A percentile compares a stretch with the other conserved stretches of the same genome.
These are phyloP conservation scores for Stellera chamaejasme DNA, from an alignment of 345 rosid genomes.

Conservation along the genomic window DNA sequence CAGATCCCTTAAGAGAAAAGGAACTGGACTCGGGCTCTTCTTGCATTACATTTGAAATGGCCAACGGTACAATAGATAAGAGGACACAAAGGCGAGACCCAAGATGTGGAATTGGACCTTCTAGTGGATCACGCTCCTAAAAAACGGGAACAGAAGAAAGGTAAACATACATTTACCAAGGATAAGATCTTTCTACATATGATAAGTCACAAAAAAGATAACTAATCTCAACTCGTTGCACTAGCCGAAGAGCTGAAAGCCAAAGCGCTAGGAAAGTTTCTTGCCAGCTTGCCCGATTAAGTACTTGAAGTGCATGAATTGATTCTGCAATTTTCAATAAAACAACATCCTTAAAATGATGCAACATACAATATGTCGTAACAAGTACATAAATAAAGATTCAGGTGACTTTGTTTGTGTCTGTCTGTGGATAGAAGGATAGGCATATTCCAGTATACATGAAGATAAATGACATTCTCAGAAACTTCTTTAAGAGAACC, in stretches of 20 bases:
- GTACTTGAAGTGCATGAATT: slow-evolving; percentile 33
- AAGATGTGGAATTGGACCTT: slow-evolving; percentile 67
- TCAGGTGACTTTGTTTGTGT: too few species aligned
- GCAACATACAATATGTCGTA: too few species aligned
- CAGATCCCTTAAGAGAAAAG: slow-evolving; percentile 19
- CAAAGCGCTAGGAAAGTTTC: slow-evolving; percentile 67
- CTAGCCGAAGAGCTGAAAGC: slow-evolving; percentile 71
- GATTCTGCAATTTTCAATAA: slow-evolving; percentile 27
- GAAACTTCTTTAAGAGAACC: slow-evolving; percentile 2
- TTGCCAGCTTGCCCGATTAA: slow-evolving; percentile 62
- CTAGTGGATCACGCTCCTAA: slow-evolving; percentile 55
- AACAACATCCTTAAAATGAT: too few species aligned
- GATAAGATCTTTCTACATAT: not conserved
- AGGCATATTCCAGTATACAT: not conserved
- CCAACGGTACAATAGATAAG: slow-evolving; percentile 51
- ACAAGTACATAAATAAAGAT: too few species aligned
- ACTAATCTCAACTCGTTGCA: slow-evolving; percentile 47
- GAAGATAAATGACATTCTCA: not conserved
- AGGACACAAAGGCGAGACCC: slow-evolving; percentile 60
- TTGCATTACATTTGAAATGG: slow-evolving; percentile 35
- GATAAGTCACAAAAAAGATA: not conserved
- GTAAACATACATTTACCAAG: not conserved
- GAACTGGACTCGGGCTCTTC: slow-evolving; percentile 19
- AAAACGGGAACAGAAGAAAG: slow-evolving; percentile 9
- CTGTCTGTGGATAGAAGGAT: not conserved